These are phyloP conservation scores for Pseudoperonospora humuli DNA, from an alignment of 352 stramenopile species.

Conservation along the genomic window DNA sequence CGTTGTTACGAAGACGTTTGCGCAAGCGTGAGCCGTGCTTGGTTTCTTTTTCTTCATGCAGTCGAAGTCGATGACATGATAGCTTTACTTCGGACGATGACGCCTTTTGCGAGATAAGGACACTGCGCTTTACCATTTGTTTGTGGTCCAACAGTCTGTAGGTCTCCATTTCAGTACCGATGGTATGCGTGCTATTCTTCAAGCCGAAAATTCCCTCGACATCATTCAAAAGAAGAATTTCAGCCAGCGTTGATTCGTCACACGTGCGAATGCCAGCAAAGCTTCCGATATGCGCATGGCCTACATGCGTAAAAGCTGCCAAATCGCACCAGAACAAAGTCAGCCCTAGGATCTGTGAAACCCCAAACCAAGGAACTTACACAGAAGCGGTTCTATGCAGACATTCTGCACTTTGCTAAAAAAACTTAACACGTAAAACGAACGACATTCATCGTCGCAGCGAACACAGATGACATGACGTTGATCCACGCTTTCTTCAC, in stretches of 20 bases:
- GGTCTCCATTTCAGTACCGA: not conserved
- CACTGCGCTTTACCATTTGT: constrained; percentile 38
- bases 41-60: constrained; percentile 21
- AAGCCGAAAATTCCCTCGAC: constrained; percentile 10
- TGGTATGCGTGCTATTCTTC: not conserved
- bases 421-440: constrained; percentile 48
- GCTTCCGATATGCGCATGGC: constrained; percentile 24
- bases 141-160: constrained; percentile 5
- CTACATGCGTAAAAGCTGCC: constrained; percentile 45
- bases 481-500: constrained; percentile 17
- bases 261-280: constrained; percentile 10
- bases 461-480: constrained; percentile 29
- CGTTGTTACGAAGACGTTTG: constrained; percentile 30
- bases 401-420: constrained; percentile 16
- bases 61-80: constrained; percentile 32
- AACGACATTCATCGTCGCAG: constrained; percentile 36
- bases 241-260: constrained; percentile 4
- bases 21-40: constrained; percentile 9
- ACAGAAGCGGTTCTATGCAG: constrained; percentile 37
- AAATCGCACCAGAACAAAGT: not conserved
- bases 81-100: constrained; percentile 15
- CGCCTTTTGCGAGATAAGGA: constrained; percentile 37
- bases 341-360: not conserved
- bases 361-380: constrained; percentile 17
- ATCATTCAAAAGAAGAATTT: constrained; percentile 40